Percentiles rank a stretch among this genome's conserved stretches.
These are phyloP conservation scores for Orbilia brochopaga DNA, from an alignment of 2,329 filamentous ascomycete species.

Conservation along the genomic window DNA sequence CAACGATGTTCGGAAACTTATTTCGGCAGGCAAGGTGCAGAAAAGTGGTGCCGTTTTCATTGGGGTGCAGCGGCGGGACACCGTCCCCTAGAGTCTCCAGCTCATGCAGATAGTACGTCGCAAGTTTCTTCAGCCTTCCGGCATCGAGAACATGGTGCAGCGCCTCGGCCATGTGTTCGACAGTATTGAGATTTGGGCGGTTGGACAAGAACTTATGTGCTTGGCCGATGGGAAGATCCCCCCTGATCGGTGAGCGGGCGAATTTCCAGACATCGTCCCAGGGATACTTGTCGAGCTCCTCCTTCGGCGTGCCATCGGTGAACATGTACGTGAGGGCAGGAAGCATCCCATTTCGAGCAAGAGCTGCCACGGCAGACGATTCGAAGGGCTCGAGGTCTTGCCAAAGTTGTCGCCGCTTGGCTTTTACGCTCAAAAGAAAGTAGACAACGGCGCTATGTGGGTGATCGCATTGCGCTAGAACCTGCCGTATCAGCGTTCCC, in stretches of 20 bases:
- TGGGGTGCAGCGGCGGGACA: too few species aligned
- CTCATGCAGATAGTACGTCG: constrained; percentile 10
- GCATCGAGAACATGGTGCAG: neutral
- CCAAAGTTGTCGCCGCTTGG: too few species aligned
- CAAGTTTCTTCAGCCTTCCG: neutral
- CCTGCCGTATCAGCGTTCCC: neutral
- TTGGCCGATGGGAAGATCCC: neutral
- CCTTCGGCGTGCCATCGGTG: neutral
- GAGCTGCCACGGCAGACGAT: too few species aligned
- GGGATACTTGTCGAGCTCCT: neutral
- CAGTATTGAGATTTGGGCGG: constrained; percentile 15
- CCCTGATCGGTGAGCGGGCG: neutral
- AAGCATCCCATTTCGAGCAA: too few species aligned
- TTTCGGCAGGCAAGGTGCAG: constrained; percentile 24
- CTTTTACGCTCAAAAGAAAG: too few species aligned
- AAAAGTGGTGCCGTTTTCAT: constrained; percentile 13
- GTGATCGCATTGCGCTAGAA: neutral
- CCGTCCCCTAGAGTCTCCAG: neutral
- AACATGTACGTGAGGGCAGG: too few species aligned
- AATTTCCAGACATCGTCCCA: constrained; percentile 33
- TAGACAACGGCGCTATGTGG: neutral
- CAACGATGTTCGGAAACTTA: neutral
- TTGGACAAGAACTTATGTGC: neutral
- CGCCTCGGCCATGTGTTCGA: constrained; percentile 4
- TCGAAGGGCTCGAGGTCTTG: too few species aligned